These are phyloP conservation scores for Iris pallida DNA, from an alignment of 116 monocot genomes.

Conservation along the genomic window DNA sequence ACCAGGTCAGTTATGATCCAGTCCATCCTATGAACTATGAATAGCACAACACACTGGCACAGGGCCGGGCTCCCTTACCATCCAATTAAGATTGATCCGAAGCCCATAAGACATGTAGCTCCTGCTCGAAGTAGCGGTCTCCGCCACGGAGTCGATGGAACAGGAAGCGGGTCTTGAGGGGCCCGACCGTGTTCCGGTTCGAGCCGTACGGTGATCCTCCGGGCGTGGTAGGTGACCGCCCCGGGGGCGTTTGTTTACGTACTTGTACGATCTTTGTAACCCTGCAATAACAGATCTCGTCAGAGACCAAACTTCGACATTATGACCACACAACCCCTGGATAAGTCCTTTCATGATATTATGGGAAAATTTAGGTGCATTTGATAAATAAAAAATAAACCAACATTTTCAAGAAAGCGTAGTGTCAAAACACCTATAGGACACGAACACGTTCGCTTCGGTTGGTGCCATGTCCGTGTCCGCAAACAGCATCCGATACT, in stretches of 20 bases:
- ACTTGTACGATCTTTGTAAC: too few species aligned
- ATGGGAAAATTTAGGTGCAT: too few species aligned
- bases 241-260: conserved; percentile 59
- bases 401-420: too few species aligned
- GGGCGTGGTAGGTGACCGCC: conserved; percentile 39
- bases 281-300: too few species aligned
- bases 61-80: conserved; percentile 4
- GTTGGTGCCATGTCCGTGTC: too few species aligned
- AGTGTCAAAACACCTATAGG: too few species aligned
- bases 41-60: conserved; percentile 38
- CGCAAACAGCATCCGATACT: too few species aligned
- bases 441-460: too few species aligned
- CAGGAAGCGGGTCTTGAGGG: conserved; percentile 52
- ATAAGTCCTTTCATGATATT: too few species aligned
- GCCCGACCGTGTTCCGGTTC: conserved; percentile 23
- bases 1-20: conserved; percentile 66
- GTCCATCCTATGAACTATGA: conserved; percentile 39
- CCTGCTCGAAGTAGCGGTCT: conserved; percentile 65
- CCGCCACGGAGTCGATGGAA: conserved; percentile 69
- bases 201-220: conserved; percentile 28
- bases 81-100: conserved; percentile 19
- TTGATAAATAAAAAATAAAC: too few species aligned
- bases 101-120: conserved; percentile 45
- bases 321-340: too few species aligned
- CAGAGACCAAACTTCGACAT: too few species aligned